Evolutionary conservation across 2,329 filamentous ascomycete species (phyloP), one percentile per base, ranked within the genome.

Genomic region (Rhynchosporium secalis): DNA sequence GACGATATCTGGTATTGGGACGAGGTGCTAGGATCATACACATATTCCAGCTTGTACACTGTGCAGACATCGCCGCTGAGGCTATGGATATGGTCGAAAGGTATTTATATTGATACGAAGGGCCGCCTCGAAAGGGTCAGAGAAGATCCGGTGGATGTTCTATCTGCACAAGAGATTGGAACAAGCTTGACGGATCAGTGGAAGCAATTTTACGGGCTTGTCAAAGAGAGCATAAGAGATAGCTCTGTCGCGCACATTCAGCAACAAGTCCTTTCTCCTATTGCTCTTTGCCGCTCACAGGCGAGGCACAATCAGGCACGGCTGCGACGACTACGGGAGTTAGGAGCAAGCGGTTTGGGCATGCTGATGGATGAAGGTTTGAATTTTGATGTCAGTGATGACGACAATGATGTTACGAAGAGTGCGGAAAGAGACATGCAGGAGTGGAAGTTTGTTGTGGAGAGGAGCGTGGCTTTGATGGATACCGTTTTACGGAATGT

Each of bases 1-100:
- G 88, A 96, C 67, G 92, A 96, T 69, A 88, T 96, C 29, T 93
- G 89, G 86, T 98, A 98, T 75, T 99, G 95, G 95, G 91, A 96
- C 72, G 90, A 95, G 68, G 84, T 97, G 1, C 78, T 96, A 36
- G 85, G 86, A 9, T 96, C 91, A 0, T 88, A 91, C 69, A 82
- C 86, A 55, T 91, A 89, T 71, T 93, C 90, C 67, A 88, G 86
- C 38, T 74, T 97, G 3, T 97, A 97, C 76, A 89, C 91, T 13
- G 77, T 96, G 8, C 95, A 99, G 75, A 96, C 88, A 0, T 91
- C 89, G 0, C 95, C 95, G 0, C 71, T 88, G 46, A 83, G 90
- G 20, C 75, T 96, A 40, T 94, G 87, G 86, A 78, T 80, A 3
- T 92, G 89, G 84, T 79, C 84, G 7, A 83, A 82, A 71, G 87